Base-by-base conservation (phyloP, 2,329 filamentous ascomycete genomes). In the Colletotrichum sp. region DNA sequence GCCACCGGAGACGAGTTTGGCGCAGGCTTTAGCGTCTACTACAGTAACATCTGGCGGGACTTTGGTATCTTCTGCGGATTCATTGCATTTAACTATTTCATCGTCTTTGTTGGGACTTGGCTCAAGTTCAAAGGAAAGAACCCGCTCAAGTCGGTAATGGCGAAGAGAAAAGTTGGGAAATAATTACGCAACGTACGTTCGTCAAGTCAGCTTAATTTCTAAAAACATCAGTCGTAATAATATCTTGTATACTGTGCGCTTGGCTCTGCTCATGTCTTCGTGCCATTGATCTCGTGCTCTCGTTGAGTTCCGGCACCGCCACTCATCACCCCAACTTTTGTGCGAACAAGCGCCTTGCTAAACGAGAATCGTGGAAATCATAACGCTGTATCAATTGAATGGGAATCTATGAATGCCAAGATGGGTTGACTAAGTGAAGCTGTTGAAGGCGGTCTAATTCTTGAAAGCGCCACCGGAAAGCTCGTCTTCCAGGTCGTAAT, bases 41-140 rank as follows among this genome's bases (percentile, higher is more conserved):
- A 93, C 63, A 82, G 82, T 2, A 83, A 93, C 67, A 91, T 92
- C 63, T 94, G 93, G 93, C 84, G 92, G 13, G 85, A 94, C 74
- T 94, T 93, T 82, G 87, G 92, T 3, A 91, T 94, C 67, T 92
- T 93, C 78, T 91, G 88, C 81, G 91, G 86, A 0, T 94, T 90
- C 79, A 90, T 93, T 24, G 81, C 89, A 2, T 94, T 94, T 80
- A 94, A 95, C 77, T 94, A 86, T 68, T 77, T 72, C 1, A 61
- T 87, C 3, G 82, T 87, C 0, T 87, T 83, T 63, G 24, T 85
- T 1, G 82, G 83, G 6, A 87, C 86, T 0, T 87, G 82, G 80
- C 52, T 86, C 67, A 80, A 80, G n/a, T 87, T 86, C 74, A 80
- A 81, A 52, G 85, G 82, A 0, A 86, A 81, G 80, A 87, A 86